These are phyloP conservation scores for Colletotrichum tabaci DNA, from an alignment of 2,329 filamentous ascomycete genomes.

Conservation along the genomic window DNA sequence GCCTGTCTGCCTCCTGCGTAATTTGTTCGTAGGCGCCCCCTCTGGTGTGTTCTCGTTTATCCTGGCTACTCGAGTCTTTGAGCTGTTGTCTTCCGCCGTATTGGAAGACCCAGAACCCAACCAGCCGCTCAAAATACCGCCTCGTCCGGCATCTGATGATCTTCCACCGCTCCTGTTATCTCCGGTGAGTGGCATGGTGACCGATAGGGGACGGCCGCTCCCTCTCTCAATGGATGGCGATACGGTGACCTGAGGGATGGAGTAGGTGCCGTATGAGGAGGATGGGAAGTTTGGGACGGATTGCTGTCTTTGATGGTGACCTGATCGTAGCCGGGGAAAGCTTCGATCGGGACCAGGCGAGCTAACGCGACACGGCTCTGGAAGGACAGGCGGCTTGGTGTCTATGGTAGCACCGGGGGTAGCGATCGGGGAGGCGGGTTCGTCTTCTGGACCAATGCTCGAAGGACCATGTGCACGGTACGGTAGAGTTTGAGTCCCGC, in stretches of 20 bases:
- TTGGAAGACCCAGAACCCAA: conserved; percentile 48
- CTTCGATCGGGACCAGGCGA: conserved; percentile 24
- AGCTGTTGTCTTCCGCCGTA: conserved; percentile 43
- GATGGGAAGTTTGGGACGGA: conserved; percentile 55
- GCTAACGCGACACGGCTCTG: conserved; percentile 26
- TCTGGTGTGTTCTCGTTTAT: conserved; percentile 45
- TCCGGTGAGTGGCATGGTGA: conserved; percentile 60
- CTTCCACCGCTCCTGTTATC: conserved; percentile 52
- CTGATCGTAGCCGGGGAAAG: conserved; percentile 24
- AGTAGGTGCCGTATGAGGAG: conserved; percentile 47
- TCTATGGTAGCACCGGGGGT: conserved; percentile 26
- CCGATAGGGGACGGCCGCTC: conserved; percentile 44
- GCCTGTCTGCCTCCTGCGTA: conserved; percentile 42
- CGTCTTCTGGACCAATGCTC: conserved; percentile 29
- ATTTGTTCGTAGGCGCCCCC: conserved; percentile 52
- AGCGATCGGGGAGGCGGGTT: conserved; percentile 32
- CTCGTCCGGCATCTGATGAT: conserved; percentile 47
- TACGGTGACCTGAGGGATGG: conserved; percentile 30
- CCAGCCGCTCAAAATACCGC: conserved; percentile 52
- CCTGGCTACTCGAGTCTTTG: conserved; percentile 36
- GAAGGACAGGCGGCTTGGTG: conserved; percentile 39
- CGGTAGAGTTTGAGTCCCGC: conserved; percentile 32
- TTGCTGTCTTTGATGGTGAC: conserved; percentile 54
- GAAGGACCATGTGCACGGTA: conserved; percentile 35
- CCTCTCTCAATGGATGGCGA: conserved; percentile 48